Conservation (phyloP, 2,329 filamentous ascomycete genomes). For the Thyridium curvatum region DNA sequence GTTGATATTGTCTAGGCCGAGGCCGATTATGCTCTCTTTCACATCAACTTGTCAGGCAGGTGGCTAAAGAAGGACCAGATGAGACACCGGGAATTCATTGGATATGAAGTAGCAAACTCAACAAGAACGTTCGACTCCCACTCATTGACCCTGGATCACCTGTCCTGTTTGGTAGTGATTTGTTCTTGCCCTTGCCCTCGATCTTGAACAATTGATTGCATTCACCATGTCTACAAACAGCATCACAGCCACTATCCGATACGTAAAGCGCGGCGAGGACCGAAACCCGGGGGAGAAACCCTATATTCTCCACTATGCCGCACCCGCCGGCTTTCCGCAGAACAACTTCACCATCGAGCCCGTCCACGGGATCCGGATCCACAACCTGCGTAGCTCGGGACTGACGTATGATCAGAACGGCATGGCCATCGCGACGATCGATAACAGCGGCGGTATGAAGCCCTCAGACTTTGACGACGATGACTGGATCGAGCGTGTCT, state of each 20-base stretch:
- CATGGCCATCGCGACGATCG: conserved; percentile 6
- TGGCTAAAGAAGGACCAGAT: no score
- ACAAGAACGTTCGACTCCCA: no score
- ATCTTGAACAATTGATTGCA: no score
- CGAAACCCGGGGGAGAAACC: conserved; percentile 7
- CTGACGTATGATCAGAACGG: conserved; percentile 7
- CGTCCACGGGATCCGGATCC: conserved; percentile 8
- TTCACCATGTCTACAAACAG: no score
- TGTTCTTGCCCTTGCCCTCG: no score
- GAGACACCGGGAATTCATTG: no score
- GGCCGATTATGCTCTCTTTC: no score
- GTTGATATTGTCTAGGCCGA: no score
- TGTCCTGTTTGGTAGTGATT: no score
- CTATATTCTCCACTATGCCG: conserved; percentile 12
- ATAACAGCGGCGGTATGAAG: conserved; percentile 1
- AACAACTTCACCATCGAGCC: conserved; percentile 10
- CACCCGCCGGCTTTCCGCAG: conserved; percentile 9
- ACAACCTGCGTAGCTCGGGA: conserved; percentile 7
- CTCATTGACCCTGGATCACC: no score
- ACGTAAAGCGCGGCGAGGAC: conserved; percentile 6
- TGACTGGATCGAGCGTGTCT: conserved; percentile 7
- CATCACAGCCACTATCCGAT: conserved; percentile 7
- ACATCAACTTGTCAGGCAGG: no score
- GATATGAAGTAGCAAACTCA: no score
- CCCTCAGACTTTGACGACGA: conserved; percentile 10